A percentile compares a stretch with the other conserved stretches of the same genome.
Conservation (phyloP, 2,329 filamentous ascomycete genomes). For the Xylogone sp. region DNA sequence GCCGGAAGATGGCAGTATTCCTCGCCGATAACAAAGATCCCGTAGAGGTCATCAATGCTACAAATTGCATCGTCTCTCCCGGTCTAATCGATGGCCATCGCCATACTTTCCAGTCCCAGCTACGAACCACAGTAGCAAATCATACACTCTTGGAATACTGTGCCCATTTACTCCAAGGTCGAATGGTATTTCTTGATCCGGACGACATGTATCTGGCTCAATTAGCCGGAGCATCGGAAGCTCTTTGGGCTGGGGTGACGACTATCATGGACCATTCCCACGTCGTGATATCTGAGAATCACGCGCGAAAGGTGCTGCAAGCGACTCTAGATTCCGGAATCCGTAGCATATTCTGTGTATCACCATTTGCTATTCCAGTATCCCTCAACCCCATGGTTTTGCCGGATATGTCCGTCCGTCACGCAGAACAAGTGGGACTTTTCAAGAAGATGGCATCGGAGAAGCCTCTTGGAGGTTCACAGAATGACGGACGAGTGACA, state of each 20-base stretch:
- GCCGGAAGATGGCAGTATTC: no score
- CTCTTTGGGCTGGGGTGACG: not conserved
- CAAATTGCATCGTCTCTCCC: not conserved
- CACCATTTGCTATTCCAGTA: not conserved
- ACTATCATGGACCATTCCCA: not conserved
- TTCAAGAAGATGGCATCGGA: not conserved
- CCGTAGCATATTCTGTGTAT: not conserved
- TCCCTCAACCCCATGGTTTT: not conserved
- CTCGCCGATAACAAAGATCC: not conserved
- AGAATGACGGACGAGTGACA: not conserved
- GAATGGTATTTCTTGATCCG: not conserved
- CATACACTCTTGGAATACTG: not conserved
- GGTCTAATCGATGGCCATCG: not conserved
- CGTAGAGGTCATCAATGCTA: not conserved
- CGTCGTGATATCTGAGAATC: not conserved
- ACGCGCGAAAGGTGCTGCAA: not conserved
- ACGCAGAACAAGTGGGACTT: not conserved
- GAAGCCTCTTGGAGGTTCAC: not conserved
- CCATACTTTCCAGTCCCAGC: not conserved
- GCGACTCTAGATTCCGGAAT: not conserved
- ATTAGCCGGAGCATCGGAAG: not conserved
- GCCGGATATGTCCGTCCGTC: not conserved
- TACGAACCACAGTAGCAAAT: not conserved
- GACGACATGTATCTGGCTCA: not conserved
- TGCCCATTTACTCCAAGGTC: not conserved